Percentiles rank a stretch among this genome's conserved stretches.
Conservation (phyloP, 2,329 filamentous ascomycete species). For the Xylaria polymorpha region DNA sequence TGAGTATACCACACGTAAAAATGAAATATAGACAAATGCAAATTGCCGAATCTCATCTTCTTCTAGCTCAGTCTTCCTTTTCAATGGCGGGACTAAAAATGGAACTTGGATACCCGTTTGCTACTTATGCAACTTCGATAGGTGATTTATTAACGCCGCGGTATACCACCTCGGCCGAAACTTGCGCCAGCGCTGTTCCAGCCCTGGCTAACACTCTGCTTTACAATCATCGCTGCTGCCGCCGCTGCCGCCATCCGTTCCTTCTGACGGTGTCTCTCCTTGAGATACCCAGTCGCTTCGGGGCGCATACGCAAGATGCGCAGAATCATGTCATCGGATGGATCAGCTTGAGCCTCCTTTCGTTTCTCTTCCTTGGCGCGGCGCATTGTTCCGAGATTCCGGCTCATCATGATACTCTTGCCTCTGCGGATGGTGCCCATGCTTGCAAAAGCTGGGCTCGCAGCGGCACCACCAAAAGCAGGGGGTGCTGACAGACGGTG, state of each 20-base stretch:
- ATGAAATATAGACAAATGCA: slow-evolving; percentile 27
- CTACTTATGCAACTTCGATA: slow-evolving; percentile 33
- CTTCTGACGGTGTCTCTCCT: slow-evolving; percentile 91
- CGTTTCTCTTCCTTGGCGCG: slow-evolving; percentile 96
- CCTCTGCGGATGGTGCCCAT: slow-evolving; percentile 74
- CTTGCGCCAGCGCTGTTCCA: slow-evolving; percentile 60
- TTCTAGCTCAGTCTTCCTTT: slow-evolving; percentile 1
- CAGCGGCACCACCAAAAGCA: slow-evolving; percentile 55
- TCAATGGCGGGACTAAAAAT: slow-evolving; percentile 32
- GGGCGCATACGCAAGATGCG: slow-evolving; percentile 94
- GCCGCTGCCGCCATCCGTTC: slow-evolving; percentile 90
- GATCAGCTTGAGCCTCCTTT: slow-evolving; percentile 94
- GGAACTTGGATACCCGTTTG: slow-evolving; percentile 42
- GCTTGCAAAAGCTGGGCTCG: slow-evolving; percentile 68
- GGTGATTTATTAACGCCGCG: slow-evolving; percentile 57
- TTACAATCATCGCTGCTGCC: slow-evolving; percentile 92
- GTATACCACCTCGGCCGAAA: slow-evolving; percentile 56
- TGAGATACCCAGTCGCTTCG: slow-evolving; percentile 87
- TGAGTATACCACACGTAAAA: slow-evolving; percentile 2
- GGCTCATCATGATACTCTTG: slow-evolving; percentile 90
- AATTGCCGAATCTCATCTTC: slow-evolving; percentile 4
- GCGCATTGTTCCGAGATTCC: slow-evolving; percentile 95
- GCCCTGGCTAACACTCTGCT: slow-evolving; percentile 80
- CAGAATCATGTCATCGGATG: slow-evolving; percentile 97
- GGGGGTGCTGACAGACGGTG: slow-evolving; percentile 77